Base-by-base conservation (phyloP, 768 basidiomycete species). In the Suillus paluster region DNA sequence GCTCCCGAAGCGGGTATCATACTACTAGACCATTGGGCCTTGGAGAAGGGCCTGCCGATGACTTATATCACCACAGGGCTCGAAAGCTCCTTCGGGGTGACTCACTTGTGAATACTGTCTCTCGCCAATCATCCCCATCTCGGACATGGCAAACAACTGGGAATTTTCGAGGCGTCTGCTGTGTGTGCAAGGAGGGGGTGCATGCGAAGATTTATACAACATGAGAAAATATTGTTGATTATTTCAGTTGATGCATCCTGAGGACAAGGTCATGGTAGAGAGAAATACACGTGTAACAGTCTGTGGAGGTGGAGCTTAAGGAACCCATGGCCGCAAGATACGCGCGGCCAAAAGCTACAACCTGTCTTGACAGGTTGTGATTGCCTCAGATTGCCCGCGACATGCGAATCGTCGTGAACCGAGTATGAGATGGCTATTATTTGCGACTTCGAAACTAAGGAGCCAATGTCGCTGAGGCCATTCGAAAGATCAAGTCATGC, bases 1-100 rank as follows among this genome's bases (percentile, higher is more conserved):
- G 5, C 53, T 68, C 80, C 79, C 79, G 80, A 81, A 81, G 76
- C 79, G 79, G 78, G 80, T 80, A 80, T 81, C 80, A 81, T 81
- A 81, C 80, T 79, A 79, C 80, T 80, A 80, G 80, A 81, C 79
- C 80, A 80, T 74, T 79, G 79, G 80, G 79, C 79, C 80, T 54
- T 54, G 36, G 3, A 2, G 15, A 19, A 8, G 1, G 3, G 10
- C 0, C 15, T 2, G 15, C 21, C 10, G 10, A 5, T 38, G 52
- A 53, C 34, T 15, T 11, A 36, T 57, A 56, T 36, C 14, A 21
- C 17, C 49, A 54, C 17, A 25, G 5, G 11, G 19, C 10, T 8
- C 23, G 23, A 23, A 46, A 46, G 6, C 30, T 30, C n/a, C n/a
- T n/a, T n/a, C n/a, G n/a, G n/a, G n/a, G n/a, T n/a, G n/a, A n/a